Percentiles rank a stretch among this genome's conserved stretches.
phyloP scores from a whole-genome alignment of 345 rosid species.

The Conringia planisiliqua region DNA sequence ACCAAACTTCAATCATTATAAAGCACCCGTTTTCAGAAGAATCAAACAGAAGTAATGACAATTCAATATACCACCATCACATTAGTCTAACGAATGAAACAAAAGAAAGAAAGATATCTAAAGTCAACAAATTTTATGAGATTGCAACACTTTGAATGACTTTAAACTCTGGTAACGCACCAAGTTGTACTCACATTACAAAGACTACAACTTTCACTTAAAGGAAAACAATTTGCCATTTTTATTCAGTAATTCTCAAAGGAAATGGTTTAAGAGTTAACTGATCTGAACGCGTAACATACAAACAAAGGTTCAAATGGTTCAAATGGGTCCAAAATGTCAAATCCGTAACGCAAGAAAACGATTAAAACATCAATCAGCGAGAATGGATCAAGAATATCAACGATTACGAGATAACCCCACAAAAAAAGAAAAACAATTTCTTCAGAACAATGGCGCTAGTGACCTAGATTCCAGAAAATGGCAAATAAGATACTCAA shows the following conservation, averaged over 20 bases:
- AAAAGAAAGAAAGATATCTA: not conserved
- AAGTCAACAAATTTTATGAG: not conserved
- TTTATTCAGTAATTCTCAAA: not conserved
- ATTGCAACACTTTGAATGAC: not conserved
- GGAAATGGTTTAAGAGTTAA: not conserved
- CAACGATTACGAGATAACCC: conserved; percentile 1
- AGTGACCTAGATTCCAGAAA: not conserved
- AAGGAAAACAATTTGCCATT: not conserved
- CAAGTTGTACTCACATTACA: not conserved
- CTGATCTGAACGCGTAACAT: not conserved
- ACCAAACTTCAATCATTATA: not conserved
- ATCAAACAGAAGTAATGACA: not conserved
- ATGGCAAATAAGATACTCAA: not conserved
- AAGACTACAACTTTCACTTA: not conserved
- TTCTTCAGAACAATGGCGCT: not conserved
- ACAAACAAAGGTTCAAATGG: not conserved
- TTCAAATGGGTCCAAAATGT: no score
- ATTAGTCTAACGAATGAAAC: not conserved
- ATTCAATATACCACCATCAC: not conserved
- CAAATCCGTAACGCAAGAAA: no score
- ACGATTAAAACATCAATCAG: no score
- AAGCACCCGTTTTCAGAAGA: not conserved
- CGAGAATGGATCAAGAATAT: no score
- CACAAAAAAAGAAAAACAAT: no score
- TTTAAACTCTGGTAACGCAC: no score